phyloP scores from a whole-genome alignment of 2,329 filamentous ascomycete species.

The Cryphonectria naterciae region DNA sequence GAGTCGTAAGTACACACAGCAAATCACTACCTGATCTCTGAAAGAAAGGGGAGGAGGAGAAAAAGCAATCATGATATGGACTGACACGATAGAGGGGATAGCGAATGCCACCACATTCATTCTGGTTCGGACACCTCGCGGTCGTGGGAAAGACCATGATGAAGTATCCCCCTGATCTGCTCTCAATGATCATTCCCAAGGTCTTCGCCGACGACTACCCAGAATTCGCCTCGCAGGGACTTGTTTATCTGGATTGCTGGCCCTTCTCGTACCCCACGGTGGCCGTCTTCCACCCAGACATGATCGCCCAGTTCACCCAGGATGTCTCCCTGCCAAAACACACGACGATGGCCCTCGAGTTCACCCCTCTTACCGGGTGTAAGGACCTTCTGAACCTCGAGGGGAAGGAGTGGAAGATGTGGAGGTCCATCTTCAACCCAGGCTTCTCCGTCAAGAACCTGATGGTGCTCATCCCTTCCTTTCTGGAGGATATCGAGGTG shows the following conservation, averaged over 20 bases:
- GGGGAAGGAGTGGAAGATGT: slow-evolving; percentile 44
- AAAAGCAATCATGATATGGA: not conserved
- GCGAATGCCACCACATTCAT: slow-evolving; percentile 41
- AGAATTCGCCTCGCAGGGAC: slow-evolving; percentile 36
- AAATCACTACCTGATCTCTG: too few relatives aligned
- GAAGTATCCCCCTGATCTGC: slow-evolving; percentile 36
- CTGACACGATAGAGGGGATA: slow-evolving; percentile 23
- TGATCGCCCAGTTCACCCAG: slow-evolving; percentile 44
- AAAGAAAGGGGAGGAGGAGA: too few relatives aligned
- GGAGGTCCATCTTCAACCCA: slow-evolving; percentile 43
- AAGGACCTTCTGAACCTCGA: slow-evolving; percentile 42
- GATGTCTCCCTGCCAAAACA: slow-evolving; percentile 39
- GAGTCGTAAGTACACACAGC: slow-evolving; percentile 33
- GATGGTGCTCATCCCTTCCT: slow-evolving; percentile 39
- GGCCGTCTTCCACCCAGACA: slow-evolving; percentile 42
- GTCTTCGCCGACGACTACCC: slow-evolving; percentile 37
- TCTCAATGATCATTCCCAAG: slow-evolving; percentile 33
- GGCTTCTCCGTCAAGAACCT: slow-evolving; percentile 45
- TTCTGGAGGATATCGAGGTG: slow-evolving; percentile 25
- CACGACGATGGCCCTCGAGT: slow-evolving; percentile 34
- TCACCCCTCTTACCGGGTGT: slow-evolving; percentile 38
- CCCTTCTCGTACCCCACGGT: slow-evolving; percentile 42
- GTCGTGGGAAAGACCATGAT: slow-evolving; percentile 35
- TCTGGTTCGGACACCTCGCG: slow-evolving; percentile 39
- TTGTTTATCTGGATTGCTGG: slow-evolving; percentile 45